phyloP scores from a whole-genome alignment of 2,329 filamentous ascomycete species.

The Cordyceps cateniannulata region DNA sequence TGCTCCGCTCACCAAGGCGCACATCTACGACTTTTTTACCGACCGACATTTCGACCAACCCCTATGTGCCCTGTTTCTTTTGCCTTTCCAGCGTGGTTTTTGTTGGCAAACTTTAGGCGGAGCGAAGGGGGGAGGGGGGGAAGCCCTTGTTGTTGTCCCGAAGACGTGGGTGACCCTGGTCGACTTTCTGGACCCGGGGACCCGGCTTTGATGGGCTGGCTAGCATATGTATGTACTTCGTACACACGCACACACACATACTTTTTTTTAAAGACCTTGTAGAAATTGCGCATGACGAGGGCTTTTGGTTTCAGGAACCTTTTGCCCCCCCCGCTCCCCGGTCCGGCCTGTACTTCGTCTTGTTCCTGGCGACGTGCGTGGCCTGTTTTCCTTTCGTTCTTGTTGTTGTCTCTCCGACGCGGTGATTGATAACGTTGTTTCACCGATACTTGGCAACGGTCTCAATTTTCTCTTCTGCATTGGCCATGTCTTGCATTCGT shows the following conservation, averaged over 20 bases:
- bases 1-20: too few species aligned
- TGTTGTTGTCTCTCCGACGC: background rate
- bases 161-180: background rate
- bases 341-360: background rate
- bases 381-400: background rate
- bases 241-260: background rate
- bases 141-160: background rate
- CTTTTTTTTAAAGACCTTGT: background rate
- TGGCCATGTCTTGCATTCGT: background rate
- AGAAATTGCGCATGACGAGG: constrained; percentile 4
- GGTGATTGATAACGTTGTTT: background rate
- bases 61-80: too few species aligned
- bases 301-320: background rate
- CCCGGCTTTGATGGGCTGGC: background rate
- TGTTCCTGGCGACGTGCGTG: background rate
- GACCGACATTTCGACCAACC: constrained; percentile 5
- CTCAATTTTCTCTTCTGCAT: background rate
- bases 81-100: background rate
- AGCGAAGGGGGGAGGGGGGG: background rate
- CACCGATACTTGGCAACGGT: background rate
- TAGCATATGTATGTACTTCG: too few species aligned
- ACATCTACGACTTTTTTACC: background rate
- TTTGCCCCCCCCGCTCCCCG: background rate
- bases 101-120: background rate
- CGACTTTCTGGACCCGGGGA: background rate